Percentiles rank a stretch among this genome's conserved stretches.
Evolutionary conservation across 176 grass and related monocot species (phyloP).

Genomic region (Secale cereale): DNA sequence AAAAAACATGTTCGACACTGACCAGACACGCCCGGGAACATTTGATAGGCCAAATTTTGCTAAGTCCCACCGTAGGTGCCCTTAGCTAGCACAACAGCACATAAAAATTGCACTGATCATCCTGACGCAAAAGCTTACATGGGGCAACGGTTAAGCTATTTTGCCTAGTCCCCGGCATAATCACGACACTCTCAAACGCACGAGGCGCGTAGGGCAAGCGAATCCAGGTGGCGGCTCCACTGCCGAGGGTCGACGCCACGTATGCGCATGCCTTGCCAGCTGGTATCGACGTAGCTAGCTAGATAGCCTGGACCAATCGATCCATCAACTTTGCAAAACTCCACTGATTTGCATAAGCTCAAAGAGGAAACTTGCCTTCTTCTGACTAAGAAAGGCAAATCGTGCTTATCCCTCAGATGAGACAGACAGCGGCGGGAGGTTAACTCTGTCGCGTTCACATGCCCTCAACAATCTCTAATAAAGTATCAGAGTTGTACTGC

Average conservation of each 20-base stretch:
- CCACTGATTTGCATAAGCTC: not conserved
- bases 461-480: not conserved
- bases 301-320: slow-evolving; percentile 25
- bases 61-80: too few relatives aligned
- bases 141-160: not conserved
- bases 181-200: not conserved
- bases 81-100: not conserved
- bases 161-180: not conserved
- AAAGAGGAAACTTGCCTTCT: not conserved
- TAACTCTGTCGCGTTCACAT: not conserved
- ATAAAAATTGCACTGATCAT: not conserved
- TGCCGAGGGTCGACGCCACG: not conserved
- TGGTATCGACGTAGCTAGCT: not conserved
- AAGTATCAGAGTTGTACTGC: not conserved
- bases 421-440: not conserved
- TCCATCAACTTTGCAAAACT: not conserved
- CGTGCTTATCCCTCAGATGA: slow-evolving; percentile 5
- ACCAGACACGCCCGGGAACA: accelerated
- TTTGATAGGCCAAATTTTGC: too few relatives aligned
- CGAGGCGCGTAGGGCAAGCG: not conserved
- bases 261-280: not conserved
- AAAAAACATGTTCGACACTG: too few relatives aligned
- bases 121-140: slow-evolving; percentile 6
- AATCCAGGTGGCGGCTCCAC: not conserved
- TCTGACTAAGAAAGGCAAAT: not conserved